Evolutionary conservation across 768 basidiomycete species (phyloP), one percentile per base, ranked within the genome.

Genomic region (Mycena pura): DNA sequence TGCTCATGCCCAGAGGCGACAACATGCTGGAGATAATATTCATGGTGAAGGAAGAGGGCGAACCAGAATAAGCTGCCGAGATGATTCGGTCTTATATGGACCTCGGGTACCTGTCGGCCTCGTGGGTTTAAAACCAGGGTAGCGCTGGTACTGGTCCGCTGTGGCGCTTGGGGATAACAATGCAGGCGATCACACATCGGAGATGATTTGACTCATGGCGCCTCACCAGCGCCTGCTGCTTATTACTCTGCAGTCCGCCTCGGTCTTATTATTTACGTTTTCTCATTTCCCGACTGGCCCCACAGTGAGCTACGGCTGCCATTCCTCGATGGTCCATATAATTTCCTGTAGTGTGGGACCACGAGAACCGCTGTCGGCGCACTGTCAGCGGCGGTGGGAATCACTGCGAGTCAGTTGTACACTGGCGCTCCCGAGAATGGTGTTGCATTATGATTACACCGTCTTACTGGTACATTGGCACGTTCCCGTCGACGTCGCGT

Each of bases 11-110:
- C 53, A 89, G 74, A 9, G 91, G 92, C 66, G 89, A 89, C 44
- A 93, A 77, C 60, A 93, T 76, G 70, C 73, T 88, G 78, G 86
- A 90, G 63, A 93, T 66, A 43, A 87, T 65, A 59, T 93, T 86
- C 92, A 93, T 93, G 62, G 71, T 66, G 53, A 67, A 62, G 63
- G 74, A 73, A 73, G 73, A 74, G 69, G 70, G 75, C 68, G 72
- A 70, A 65, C 66, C 71, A 71, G 60, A 69, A 68, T 69, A 72
- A 70, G 69, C 70, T 70, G 75, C 76, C 77, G 78, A 68, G 74
- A 73, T 73, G 64, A 58, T 62, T 62, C 48, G 36, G 56, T 22
- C 25, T 62, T 65, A 48, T 62, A 66, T 32, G 51, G 60, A 15
- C 21, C 44, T 62, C 60, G 64, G 60, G 38, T 58, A n/a, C n/a